Conservation (phyloP, 2,329 filamentous ascomycete species). For the Phoma sp. region DNA sequence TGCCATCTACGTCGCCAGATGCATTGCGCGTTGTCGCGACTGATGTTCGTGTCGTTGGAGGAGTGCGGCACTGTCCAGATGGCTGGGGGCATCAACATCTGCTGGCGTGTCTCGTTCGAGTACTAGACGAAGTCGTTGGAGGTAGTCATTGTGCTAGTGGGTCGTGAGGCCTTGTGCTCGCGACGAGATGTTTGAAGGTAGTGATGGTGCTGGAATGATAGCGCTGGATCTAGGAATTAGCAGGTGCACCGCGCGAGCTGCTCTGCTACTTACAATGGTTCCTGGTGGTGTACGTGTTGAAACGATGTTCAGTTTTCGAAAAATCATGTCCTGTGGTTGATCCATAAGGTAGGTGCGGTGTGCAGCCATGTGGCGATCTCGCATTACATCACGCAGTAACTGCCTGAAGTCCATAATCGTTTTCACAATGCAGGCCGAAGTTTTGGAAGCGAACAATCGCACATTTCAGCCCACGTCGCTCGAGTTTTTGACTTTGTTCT, state of each 20-base stretch:
- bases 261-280: neutral
- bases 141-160: neutral
- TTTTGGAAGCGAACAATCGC: neutral
- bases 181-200: neutral
- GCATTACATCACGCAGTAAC: neutral
- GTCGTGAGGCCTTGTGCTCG: neutral
- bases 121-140: neutral
- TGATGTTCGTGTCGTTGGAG: neutral
- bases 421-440: neutral
- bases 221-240: neutral
- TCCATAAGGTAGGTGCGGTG: neutral
- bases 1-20: neutral
- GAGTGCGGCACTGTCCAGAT: neutral
- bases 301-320: neutral
- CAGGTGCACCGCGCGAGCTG: neutral
- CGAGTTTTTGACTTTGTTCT: slow-evolving; percentile 16
- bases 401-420: neutral
- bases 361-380: neutral
- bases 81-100: neutral
- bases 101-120: neutral
- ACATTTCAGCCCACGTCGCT: neutral
- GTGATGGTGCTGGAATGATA: neutral
- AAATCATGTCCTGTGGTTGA: neutral
- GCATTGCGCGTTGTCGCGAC: neutral
- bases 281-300: neutral